Base-by-base conservation (phyloP, 1,284 basidiomycete species). In the Ceratobasidium sp. region DNA sequence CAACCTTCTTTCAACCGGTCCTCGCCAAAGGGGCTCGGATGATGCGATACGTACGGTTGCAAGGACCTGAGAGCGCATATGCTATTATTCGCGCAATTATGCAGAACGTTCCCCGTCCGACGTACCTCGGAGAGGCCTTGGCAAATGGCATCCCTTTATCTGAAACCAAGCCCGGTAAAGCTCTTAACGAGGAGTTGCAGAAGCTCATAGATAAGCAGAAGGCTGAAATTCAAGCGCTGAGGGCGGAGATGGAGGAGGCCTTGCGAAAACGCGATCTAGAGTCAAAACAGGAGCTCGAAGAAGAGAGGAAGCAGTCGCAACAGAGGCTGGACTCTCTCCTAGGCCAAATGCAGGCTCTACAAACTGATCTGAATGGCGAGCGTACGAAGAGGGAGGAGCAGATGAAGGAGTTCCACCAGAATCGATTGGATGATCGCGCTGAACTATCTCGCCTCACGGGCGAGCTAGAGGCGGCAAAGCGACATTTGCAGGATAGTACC, bases 51-150 rank as follows among this genome's bases (percentile, higher is more conserved):
- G 10, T 61, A 4, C 61, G 59, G 15, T 50, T 17, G 23, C 23
- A 50, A 26, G 67, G 71, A n/a, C 26, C 44, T 26, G 42, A 52
- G 28, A 33, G 42, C 20, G 71, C 71, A 12, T 61, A 52, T 38
- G 59, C 52, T 23, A 74, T 74, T 20, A 64, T 74, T 40, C 71
- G 71, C 12, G 33, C 65, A 48, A 20, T 75, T n/a, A 33, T 77
- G 46, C n/a, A 46, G 6, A 64, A 66, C 42, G 7, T 9, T 5
- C 65, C 65, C 7, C 12, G 17, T 17, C 33, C 57, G 12, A 38
- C 68, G 20, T n/a, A 57, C n/a, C 26, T 77, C 12, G 54, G 59
- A 42, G 17, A 40, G 23, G 66, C 57, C n/a, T 38, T 70, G 23
- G 66, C 48, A 15, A 28, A 48, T 6, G 62, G 61, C 5, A 46